phyloP scores from a whole-genome alignment of 176 grass and related monocot species.

The Oryza rufipogon region DNA sequence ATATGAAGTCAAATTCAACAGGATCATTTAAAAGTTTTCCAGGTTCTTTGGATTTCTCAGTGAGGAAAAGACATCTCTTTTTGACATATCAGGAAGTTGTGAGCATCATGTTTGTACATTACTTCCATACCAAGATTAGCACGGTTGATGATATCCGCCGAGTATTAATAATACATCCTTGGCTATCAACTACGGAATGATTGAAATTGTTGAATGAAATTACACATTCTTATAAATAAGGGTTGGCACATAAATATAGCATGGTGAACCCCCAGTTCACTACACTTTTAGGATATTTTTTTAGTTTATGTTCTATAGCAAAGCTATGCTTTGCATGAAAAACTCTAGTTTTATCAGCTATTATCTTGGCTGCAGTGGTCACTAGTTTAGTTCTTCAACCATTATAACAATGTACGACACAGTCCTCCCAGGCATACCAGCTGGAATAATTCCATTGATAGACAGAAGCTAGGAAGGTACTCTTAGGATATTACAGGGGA shows the following conservation, averaged over 20 bases:
- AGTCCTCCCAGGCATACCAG: conserved; percentile 18
- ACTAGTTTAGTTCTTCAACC: conserved; percentile 19
- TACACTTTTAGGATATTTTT: conserved; percentile 10
- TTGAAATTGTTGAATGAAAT: not conserved
- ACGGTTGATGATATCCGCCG: not conserved
- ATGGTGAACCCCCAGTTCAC: not conserved
- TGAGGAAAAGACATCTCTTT: not conserved
- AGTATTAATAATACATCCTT: not conserved
- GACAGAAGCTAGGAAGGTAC: conserved; percentile 24
- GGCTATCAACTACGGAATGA: not conserved
- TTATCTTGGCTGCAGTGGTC: not conserved
- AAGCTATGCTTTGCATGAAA: not conserved
- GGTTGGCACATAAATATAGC: conserved; percentile 1
- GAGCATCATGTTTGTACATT: not conserved
- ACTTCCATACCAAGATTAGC: not conserved
- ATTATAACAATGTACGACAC: not conserved
- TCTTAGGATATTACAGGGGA: conserved; percentile 14
- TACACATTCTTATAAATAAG: not conserved
- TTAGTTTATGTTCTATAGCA: conserved; percentile 5
- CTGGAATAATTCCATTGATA: conserved; percentile 23
- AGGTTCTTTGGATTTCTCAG: not conserved
- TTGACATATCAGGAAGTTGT: not conserved
- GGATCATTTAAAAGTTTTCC: not conserved
- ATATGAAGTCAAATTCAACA: not conserved
- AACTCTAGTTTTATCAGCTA: not conserved